Conservation (phyloP, 306 rosid genomes). For the Medicago truncatula region MtrunA17r5.0-ANR NC_053046.1:11126501-11127000, state of each 20-base stretch:
- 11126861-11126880: slow-evolving; percentile 70
- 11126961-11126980: slow-evolving; percentile 93
- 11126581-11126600: background rate
- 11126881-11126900: slow-evolving; percentile 79
- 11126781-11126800: slow-evolving; percentile 76
- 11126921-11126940: slow-evolving; percentile 74
- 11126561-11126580: slow-evolving; percentile 19
- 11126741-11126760: background rate
- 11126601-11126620: slow-evolving; percentile 44
- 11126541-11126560: slow-evolving; percentile 23
- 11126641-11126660: slow-evolving; percentile 34
- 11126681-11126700: slow-evolving; percentile 25
- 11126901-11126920: slow-evolving; percentile 80
- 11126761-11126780: background rate
- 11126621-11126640: slow-evolving; percentile 25
- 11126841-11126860: slow-evolving; percentile 78
- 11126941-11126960: slow-evolving; percentile 96
- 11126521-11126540: slow-evolving; percentile 36
- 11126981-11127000: slow-evolving; percentile 53
- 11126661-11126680: slow-evolving; percentile 37
- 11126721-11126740: slow-evolving; percentile 32
- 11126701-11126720: slow-evolving; percentile 3
- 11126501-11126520: slow-evolving; percentile 38
- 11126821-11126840: slow-evolving; percentile 87
- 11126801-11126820: slow-evolving; percentile 75